Evolutionary conservation across 805 yeast genomes (phyloP), one percentile per base, ranked within the genome.

Genomic region (Pichia insulana): DNA sequence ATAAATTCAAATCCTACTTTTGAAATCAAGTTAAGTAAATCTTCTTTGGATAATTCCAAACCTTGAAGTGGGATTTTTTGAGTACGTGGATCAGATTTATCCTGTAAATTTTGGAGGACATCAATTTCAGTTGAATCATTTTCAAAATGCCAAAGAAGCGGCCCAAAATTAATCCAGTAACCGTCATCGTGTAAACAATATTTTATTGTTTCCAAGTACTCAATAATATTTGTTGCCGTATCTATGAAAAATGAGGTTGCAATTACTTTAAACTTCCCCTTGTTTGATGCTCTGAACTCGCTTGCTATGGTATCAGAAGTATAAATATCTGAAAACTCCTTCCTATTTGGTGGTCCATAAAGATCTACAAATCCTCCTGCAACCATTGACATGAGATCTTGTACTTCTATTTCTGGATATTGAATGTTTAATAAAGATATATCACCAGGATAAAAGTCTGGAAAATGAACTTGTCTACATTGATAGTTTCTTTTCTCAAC

Each of bases 281-380:
- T 44, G 52, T 73, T 75, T 6, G 57, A 47, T 1, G 26, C 28
- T 25, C 83, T 58, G 50, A 76, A 75, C 17, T 61, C 63, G 2
- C 49, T 44, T 1, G 78, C 74, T 5, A 49, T 45, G 1, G 57
- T 61, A 41, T 68, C 73, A 7, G 52, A 44, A 3, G 69, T 55
- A 47, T 64, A 68, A 1, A 62, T 51, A 2, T 65, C 69, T 2
- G 69, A 55, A 4, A 59, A 39, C 13, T 57, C 54, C 4, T 41
- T 45, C 39, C 68, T 47, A 39, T 60, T 56, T 1, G 61, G 54
- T 0, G 80, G 78, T 0, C 85, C 84, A 55, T 79, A 80, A 15
- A 81, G 60, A 47, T 81, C 88, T 4, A 70, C 69, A 55, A 83
- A 83, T 0, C 84, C 78, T 0, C 92, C 92, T 0, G 87, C 78